Percentiles rank a stretch among this genome's conserved stretches.
These are phyloP conservation scores for Colletotrichum agaves DNA, from an alignment of 2,329 filamentous ascomycete species.

Conservation along the genomic window DNA sequence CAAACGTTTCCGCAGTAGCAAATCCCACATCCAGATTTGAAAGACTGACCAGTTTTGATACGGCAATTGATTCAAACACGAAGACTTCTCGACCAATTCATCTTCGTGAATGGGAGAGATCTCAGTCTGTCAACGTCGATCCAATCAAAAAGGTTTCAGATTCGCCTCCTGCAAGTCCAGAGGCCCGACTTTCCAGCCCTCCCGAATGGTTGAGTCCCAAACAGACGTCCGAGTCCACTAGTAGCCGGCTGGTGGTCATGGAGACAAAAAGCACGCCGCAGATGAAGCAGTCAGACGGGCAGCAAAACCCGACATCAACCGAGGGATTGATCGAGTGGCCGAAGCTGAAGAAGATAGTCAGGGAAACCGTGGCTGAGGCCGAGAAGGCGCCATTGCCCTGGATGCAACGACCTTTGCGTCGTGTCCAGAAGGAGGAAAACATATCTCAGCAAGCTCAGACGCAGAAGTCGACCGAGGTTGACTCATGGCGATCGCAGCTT, in stretches of 20 bases:
- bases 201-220: slow-evolving; percentile 17
- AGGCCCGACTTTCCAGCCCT: slow-evolving; percentile 2
- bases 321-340: slow-evolving; percentile 25
- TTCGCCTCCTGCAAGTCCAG: neutral
- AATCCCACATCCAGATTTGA: neutral
- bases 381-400: slow-evolving; percentile 18
- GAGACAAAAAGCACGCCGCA: slow-evolving; percentile 12
- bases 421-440: slow-evolving; percentile 33
- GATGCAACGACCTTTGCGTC: slow-evolving; percentile 25
- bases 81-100: neutral
- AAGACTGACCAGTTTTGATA: slow-evolving; percentile 13
- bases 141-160: slow-evolving; percentile 24
- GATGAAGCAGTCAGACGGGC: neutral
- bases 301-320: neutral
- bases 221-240: neutral
- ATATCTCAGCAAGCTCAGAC: slow-evolving; percentile 10
- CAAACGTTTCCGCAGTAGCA: neutral
- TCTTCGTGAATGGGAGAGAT: slow-evolving; percentile 9
- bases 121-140: slow-evolving; percentile 23
- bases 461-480: slow-evolving; percentile 8
- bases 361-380: neutral
- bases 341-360: slow-evolving; percentile 30
- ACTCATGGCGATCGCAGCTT: slow-evolving; percentile 29
- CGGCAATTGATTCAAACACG: neutral
- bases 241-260: neutral